These are phyloP conservation scores for Speleostelium caveatum DNA, from an alignment of 78 protist genomes.

Conservation along the genomic window DNA sequence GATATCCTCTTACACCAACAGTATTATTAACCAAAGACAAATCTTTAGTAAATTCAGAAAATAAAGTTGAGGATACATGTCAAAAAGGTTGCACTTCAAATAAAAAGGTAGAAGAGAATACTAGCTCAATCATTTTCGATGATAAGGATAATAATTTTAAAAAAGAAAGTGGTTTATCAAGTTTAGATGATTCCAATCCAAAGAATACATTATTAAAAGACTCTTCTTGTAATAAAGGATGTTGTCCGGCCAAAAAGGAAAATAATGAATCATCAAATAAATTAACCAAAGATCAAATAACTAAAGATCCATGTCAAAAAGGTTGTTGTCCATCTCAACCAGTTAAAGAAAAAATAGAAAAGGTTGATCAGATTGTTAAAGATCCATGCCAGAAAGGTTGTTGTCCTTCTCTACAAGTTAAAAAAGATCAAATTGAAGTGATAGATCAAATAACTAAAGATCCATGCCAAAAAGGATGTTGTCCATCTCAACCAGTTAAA, in stretches of 20 bases:
- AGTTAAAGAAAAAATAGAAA: neutral
- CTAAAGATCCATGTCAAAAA: constrained; percentile 7
- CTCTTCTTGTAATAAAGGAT: constrained; percentile 33
- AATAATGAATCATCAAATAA: neutral
- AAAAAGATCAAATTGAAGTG: neutral
- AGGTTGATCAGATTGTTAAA: neutral
- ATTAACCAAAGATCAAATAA: neutral
- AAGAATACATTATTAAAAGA: no score
- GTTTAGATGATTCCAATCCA: no score
- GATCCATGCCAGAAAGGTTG: constrained; percentile 26
- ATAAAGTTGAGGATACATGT: no score
- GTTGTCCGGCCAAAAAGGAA: constrained; percentile 2
- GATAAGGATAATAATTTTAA: no score
- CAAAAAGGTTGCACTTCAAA: no score
- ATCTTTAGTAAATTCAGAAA: no score
- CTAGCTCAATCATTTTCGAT: no score
- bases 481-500: neutral
- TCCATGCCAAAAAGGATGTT: constrained; percentile 16
- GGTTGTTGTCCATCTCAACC: neutral
- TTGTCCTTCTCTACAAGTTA: neutral
- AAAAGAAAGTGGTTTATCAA: no score
- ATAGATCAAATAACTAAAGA: neutral
- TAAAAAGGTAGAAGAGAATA: no score
- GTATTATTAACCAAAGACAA: no score
- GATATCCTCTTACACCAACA: no score